Evolutionary conservation across 2,329 filamentous ascomycete genomes (phyloP).

Genomic region (Elsinoe perseae): DNA sequence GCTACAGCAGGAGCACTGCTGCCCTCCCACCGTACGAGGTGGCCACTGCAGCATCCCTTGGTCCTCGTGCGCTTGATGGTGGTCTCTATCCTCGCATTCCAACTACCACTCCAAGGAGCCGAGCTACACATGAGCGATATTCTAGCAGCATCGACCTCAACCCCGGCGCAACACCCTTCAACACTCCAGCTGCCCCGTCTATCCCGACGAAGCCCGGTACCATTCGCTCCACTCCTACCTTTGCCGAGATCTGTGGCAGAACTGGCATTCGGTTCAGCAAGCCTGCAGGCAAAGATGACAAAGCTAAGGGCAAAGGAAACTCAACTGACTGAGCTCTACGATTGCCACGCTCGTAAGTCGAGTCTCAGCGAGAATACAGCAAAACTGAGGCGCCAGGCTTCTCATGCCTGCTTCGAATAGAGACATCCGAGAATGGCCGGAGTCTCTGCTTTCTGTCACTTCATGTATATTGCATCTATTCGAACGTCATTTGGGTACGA

Average conservation of each 20-base stretch:
- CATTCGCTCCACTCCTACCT: background rate
- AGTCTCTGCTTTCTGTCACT: background rate
- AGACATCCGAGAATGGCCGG: background rate
- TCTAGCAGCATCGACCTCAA: background rate
- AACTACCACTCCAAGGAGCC: too few species aligned
- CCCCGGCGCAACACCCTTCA: conserved; percentile 1
- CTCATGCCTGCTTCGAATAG: background rate
- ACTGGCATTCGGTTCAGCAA: background rate
- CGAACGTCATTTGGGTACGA: background rate
- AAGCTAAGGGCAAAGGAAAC: background rate
- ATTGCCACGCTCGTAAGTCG: background rate
- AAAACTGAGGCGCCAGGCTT: background rate
- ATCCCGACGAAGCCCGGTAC: background rate
- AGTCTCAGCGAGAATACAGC: background rate
- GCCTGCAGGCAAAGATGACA: background rate
- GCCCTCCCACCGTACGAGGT: background rate
- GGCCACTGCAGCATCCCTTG: background rate
- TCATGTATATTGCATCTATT: background rate
- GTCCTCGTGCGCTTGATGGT: background rate
- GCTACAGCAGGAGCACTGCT: background rate
- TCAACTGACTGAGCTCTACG: background rate
- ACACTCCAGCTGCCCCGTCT: background rate
- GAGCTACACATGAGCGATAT: too few species aligned
- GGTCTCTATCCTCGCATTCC: background rate
- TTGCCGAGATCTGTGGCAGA: background rate